Base-by-base conservation (phyloP, 805 yeast genomes). In the Monosporozyma servazzii region DNA sequence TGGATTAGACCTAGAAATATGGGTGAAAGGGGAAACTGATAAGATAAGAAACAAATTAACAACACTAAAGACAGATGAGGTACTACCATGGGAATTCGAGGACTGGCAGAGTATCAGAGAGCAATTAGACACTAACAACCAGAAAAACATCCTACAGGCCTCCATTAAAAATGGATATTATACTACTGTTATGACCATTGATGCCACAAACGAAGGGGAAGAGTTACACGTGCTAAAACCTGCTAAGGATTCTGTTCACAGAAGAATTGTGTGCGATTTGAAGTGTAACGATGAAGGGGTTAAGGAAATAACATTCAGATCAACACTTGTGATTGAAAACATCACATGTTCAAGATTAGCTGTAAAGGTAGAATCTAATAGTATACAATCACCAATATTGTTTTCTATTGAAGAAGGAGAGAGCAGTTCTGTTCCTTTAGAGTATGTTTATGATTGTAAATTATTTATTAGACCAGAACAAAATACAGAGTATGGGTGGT, bases 91-190 rank as follows among this genome's bases (percentile, higher is more conserved):
- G 97, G 82, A 89, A 41, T 95, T 95, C 71, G 96, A 90, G 60
- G 96, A 91, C 63, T 93, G 98, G 97, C 75, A 87, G 54, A 75
- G 76, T 30, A 78, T 89, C 23, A 82, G 99, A 66, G 96, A 91
- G 61, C 80, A 81, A 51, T 70, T 90, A 51, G 82, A 79, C 54
- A 78, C 84, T 3, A 84, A 84, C 51, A 79, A 76, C 42, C 78
- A 76, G 18, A 74, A 73, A n/a, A 82, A 81, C 45, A 70, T 75
- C 3, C 67, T 91, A 30, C 88, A 86, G 0, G 73, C 90, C n/a
- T 73, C 75, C 44, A 66, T 90, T 23, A 44, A 77, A 2, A 81
- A 73, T 40, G 75, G 86, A 0, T 70, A 70, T 0, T 90, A 83
- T 62, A 76, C 76, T 5, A 72, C 75, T 1, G 62, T 84, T 1